Evolutionary conservation across 2,329 filamentous ascomycete species (phyloP).

Genomic region (Cladosporium sp.): DNA sequence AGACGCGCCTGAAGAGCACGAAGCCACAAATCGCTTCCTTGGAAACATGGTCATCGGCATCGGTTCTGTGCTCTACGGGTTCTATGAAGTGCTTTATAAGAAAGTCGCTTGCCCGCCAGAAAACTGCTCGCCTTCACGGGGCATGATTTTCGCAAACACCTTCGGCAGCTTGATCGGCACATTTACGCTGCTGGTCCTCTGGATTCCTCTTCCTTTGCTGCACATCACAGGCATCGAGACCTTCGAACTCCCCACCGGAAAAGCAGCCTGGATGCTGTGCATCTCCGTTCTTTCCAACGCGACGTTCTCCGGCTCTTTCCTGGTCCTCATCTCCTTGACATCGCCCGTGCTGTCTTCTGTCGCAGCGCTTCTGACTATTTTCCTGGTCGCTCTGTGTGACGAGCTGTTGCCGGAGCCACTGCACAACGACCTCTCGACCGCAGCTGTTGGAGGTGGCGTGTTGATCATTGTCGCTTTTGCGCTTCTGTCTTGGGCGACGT

Average conservation of each 20-base stretch:
- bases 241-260: constrained; percentile 75
- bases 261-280: constrained; percentile 73
- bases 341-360: constrained; percentile 83
- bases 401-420: constrained; percentile 67
- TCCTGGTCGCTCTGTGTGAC: constrained; percentile 89
- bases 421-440: constrained; percentile 69
- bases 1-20: constrained; percentile 43
- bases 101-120: constrained; percentile 88
- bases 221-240: constrained; percentile 73
- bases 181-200: constrained; percentile 83
- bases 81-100: constrained; percentile 98
- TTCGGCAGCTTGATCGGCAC: constrained; percentile 82
- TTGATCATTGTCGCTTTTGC: constrained; percentile 85
- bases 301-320: constrained; percentile 85
- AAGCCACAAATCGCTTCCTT: constrained; percentile 64
- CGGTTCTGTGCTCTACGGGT: constrained; percentile 87
- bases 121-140: constrained; percentile 76
- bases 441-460: constrained; percentile 75
- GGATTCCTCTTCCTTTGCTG: constrained; percentile 84
- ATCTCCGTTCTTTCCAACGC: constrained; percentile 84
- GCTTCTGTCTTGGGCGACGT: constrained; percentile 87
- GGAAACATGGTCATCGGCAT: constrained; percentile 91
- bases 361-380: constrained; percentile 90
- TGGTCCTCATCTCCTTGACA: constrained; percentile 88
- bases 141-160: constrained; percentile 91